Conservation (phyloP, 2,329 filamentous ascomycete genomes). For the Calonectria hawksworthii region DNA sequence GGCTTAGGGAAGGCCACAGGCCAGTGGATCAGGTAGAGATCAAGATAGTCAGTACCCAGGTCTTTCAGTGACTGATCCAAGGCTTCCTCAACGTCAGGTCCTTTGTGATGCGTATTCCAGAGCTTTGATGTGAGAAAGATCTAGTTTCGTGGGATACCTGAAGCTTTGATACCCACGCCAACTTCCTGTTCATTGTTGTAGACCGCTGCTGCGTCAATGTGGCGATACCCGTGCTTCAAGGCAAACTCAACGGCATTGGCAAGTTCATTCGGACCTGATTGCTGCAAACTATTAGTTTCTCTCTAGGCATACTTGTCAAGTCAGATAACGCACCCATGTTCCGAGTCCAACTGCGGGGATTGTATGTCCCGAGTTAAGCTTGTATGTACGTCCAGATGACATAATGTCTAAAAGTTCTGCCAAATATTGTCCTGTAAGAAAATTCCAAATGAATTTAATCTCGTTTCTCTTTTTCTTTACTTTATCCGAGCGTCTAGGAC, state of each 20-base stretch:
- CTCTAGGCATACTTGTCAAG: not conserved
- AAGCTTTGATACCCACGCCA: constrained; percentile 51
- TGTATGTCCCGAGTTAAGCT: constrained; percentile 49
- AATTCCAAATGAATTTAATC: accelerated
- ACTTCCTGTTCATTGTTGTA: constrained; percentile 60
- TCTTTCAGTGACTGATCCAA: constrained; percentile 62
- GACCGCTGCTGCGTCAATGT: constrained; percentile 61
- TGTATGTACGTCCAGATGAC: constrained; percentile 43
- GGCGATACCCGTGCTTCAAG: constrained; percentile 57
- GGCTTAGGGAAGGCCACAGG: constrained; percentile 59
- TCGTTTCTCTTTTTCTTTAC: not conserved
- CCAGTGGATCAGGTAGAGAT: constrained; percentile 65
- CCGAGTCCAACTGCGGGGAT: constrained; percentile 52
- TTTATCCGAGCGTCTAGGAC: not conserved
- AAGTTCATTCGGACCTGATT: constrained; percentile 66
- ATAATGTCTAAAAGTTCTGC: constrained; percentile 27
- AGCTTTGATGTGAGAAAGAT: constrained; percentile 69
- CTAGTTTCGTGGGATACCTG: constrained; percentile 52
- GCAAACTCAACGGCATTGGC: constrained; percentile 54
- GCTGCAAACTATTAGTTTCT: constrained; percentile 10
- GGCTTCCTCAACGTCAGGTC: constrained; percentile 59
- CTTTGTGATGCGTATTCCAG: constrained; percentile 68
- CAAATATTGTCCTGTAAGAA: not conserved
- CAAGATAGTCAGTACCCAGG: constrained; percentile 64
- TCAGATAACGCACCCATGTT: constrained; percentile 48